Evolutionary conservation across 2,329 filamentous ascomycete genomes (phyloP).

Genomic region (Aspergillus clavatus): DNA sequence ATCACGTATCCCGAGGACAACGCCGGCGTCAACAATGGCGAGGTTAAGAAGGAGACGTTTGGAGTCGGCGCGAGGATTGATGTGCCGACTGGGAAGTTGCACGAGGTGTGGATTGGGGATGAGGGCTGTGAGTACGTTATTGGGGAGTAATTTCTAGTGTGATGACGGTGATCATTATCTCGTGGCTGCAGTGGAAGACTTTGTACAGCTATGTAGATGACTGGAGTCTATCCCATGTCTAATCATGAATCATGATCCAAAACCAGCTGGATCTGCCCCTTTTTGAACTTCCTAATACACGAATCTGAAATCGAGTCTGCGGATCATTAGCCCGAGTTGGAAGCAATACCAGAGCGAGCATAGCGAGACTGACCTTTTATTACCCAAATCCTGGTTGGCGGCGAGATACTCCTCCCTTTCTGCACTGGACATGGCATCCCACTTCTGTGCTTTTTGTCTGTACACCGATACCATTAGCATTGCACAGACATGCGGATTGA

Average conservation of each 20-base stretch:
- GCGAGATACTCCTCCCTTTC: slow-evolving; percentile 35
- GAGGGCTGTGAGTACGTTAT: slow-evolving; percentile 59
- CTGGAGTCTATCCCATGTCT: background rate
- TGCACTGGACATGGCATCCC: slow-evolving; percentile 39
- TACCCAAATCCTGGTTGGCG: slow-evolving; percentile 37
- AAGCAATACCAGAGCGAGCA: no score
- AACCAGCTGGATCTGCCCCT: slow-evolving; percentile 2
- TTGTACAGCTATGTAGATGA: no score
- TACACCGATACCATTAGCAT: background rate
- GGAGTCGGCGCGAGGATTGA: slow-evolving; percentile 52
- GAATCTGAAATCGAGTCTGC: slow-evolving; percentile 38
- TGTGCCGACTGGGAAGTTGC: slow-evolving; percentile 51
- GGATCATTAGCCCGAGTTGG: background rate
- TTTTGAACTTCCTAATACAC: slow-evolving; percentile 21
- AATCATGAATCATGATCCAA: background rate
- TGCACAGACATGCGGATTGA: background rate
- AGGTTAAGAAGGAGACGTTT: slow-evolving; percentile 50
- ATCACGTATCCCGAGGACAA: slow-evolving; percentile 54
- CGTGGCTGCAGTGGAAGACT: no score
- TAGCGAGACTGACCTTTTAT: slow-evolving; percentile 38
- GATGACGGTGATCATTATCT: no score
- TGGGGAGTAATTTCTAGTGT: slow-evolving; percentile 53
- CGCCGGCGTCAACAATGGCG: slow-evolving; percentile 17
- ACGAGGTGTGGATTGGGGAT: slow-evolving; percentile 59
- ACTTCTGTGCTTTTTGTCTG: slow-evolving; percentile 32